Evolutionary conservation across 192 early-diverging fungal species (phyloP).

Genomic region (Geranomyces michiganensis): DNA sequence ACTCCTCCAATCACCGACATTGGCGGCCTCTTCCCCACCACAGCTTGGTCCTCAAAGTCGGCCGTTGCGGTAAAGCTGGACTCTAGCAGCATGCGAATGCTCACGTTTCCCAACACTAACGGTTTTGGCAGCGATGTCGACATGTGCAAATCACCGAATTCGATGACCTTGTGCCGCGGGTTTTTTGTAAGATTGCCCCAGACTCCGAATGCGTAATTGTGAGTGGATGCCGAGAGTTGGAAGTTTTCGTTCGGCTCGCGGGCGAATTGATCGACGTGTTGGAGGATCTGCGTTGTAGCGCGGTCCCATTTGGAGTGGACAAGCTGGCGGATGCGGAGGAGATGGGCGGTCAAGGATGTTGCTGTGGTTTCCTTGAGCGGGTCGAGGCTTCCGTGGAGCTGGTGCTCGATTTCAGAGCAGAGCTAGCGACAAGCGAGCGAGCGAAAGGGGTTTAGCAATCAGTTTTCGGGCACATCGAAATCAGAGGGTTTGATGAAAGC

Average conservation of each 20-base stretch:
- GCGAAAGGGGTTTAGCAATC: no score
- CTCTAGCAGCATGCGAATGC: slow-evolving; percentile 53
- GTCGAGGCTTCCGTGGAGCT: background rate
- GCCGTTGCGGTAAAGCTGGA: slow-evolving; percentile 26
- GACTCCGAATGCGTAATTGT: slow-evolving; percentile 44
- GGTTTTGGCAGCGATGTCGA: slow-evolving; percentile 55
- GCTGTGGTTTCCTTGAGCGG: background rate
- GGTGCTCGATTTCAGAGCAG: slow-evolving; percentile 22
- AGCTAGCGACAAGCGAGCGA: slow-evolving; percentile 24
- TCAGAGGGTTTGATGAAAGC: no score
- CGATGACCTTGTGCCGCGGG: slow-evolving; percentile 56
- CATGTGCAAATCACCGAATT: slow-evolving; percentile 46
- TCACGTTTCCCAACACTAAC: slow-evolving; percentile 50
- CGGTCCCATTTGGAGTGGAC: slow-evolving; percentile 52
- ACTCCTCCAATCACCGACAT: slow-evolving; percentile 50
- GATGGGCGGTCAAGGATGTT: slow-evolving; percentile 13
- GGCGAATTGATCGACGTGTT: slow-evolving; percentile 52
- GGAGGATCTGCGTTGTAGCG: slow-evolving; percentile 43
- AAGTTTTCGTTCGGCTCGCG: slow-evolving; percentile 61
- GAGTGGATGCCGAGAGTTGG: slow-evolving; percentile 33
- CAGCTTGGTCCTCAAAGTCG: slow-evolving; percentile 38
- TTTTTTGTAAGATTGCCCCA: slow-evolving; percentile 62
- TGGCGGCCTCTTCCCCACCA: slow-evolving; percentile 1
- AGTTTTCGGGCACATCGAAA: no score
- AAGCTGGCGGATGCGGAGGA: slow-evolving; percentile 35